Percentiles rank a stretch among this genome's conserved stretches.
phyloP scores from a whole-genome alignment of 441 rosid genomes.

The Populus hybrid region DNA sequence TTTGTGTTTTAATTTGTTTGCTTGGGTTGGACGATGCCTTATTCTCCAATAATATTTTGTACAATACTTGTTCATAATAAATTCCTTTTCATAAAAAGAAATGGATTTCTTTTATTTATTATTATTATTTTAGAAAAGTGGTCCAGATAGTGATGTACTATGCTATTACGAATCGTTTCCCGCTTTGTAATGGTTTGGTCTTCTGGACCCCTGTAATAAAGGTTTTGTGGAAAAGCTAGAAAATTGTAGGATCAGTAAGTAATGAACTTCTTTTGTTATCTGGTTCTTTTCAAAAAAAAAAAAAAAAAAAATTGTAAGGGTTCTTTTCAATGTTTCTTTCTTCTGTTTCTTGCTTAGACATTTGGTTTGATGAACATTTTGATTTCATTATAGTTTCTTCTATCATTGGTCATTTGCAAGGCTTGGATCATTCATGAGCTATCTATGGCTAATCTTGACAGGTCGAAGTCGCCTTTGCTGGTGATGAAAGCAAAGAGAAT shows the following conservation, averaged over 20 bases:
- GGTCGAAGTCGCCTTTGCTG: constrained; percentile 91
- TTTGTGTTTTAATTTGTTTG: background rate
- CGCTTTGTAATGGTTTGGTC: background rate
- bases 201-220: background rate
- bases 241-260: background rate
- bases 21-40: background rate
- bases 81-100: background rate
- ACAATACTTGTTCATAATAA: background rate
- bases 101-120: too few relatives aligned
- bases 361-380: too few relatives aligned
- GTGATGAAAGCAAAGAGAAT: constrained; percentile 64
- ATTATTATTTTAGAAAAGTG: background rate
- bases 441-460: constrained; percentile 28
- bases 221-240: background rate
- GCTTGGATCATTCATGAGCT: background rate
- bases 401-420: background rate
- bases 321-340: background rate
- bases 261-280: background rate
- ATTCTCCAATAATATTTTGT: background rate
- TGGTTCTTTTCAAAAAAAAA: background rate
- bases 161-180: background rate
- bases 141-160: background rate
- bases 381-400: background rate
- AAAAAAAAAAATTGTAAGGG: background rate
- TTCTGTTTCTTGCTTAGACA: background rate